A percentile compares a stretch with the other conserved stretches of the same genome.
These are phyloP conservation scores for Stropharia rugosoannulata DNA, from an alignment of 768 basidiomycete genomes.

Conservation along the genomic window DNA sequence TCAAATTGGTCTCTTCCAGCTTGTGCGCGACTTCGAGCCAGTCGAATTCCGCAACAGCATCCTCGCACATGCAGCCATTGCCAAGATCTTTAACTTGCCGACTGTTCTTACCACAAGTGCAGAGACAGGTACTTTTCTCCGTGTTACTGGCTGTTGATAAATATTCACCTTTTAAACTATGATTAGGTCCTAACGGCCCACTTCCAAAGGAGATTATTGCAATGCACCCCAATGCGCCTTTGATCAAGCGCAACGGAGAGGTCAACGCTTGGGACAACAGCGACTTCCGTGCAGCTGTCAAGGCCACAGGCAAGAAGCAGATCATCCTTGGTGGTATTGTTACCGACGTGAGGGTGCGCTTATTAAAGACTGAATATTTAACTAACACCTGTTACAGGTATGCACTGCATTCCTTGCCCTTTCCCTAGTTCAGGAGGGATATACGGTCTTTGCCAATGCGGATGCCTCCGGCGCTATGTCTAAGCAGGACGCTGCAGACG, in stretches of 20 bases:
- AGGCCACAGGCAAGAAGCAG: slow-evolving; percentile 48
- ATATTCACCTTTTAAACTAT: neutral
- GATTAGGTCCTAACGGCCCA: slow-evolving; percentile 46
- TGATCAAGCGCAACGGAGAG: slow-evolving; percentile 47
- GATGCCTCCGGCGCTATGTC: slow-evolving; percentile 46
- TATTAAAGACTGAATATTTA: neutral
- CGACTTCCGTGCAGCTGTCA: slow-evolving; percentile 45
- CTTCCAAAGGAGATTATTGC: slow-evolving; percentile 42
- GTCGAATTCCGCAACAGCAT: slow-evolving; percentile 43
- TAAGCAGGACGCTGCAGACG: slow-evolving; percentile 38
- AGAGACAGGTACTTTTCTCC: slow-evolving; percentile 32
- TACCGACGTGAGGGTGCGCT: slow-evolving; percentile 38
- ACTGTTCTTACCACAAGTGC: slow-evolving; percentile 45
- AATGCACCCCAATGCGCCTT: slow-evolving; percentile 43
- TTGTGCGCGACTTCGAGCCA: slow-evolving; percentile 39
- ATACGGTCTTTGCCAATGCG: slow-evolving; percentile 45
- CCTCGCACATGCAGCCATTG: slow-evolving; percentile 45
- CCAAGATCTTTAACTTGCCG: slow-evolving; percentile 43
- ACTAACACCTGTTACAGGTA: slow-evolving; percentile 27
- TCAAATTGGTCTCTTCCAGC: slow-evolving; percentile 46
- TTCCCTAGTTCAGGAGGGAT: slow-evolving; percentile 44
- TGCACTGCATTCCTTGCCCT: slow-evolving; percentile 49
- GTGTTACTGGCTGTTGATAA: neutral
- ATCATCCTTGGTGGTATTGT: slow-evolving; percentile 49
- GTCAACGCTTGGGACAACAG: slow-evolving; percentile 53